Evolutionary conservation across 75 land plant genomes (phyloP).

Genomic region (Chamaecyparis obtusa): DNA sequence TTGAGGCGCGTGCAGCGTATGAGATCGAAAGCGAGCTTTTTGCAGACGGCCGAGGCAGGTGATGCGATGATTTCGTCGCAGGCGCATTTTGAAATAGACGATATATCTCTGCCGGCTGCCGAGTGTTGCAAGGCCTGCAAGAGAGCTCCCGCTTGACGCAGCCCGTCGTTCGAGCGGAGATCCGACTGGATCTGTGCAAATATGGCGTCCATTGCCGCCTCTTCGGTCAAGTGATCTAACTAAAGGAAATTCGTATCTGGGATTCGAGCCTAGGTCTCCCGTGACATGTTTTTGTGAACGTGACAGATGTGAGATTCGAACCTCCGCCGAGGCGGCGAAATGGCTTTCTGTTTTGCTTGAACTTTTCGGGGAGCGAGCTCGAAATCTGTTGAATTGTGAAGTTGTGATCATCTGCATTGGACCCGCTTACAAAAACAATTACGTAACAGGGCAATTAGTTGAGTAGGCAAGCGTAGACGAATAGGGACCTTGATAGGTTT

Average conservation of each 20-base stretch:
- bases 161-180: conserved; percentile 92
- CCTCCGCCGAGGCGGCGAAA: not conserved
- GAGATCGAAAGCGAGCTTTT: conserved; percentile 98
- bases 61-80: conserved; percentile 93
- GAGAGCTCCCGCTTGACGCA: conserved; percentile 87
- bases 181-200: conserved; percentile 90
- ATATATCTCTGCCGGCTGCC: conserved; percentile 95
- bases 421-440: not conserved
- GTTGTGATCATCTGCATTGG: not conserved
- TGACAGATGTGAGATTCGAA: not conserved
- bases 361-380: not conserved
- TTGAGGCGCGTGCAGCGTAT: conserved; percentile 86
- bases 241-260: not conserved
- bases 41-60: conserved; percentile 91
- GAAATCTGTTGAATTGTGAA: not conserved
- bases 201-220: conserved; percentile 64
- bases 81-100: conserved; percentile 68
- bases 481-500: too few relatives aligned
- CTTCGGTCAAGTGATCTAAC: not conserved
- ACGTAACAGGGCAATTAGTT: not conserved
- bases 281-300: not conserved
- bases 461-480: too few relatives aligned
- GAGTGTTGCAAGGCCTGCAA: conserved; percentile 91
- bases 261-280: not conserved
- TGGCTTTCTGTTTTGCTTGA: not conserved